These are phyloP conservation scores for Chimonanthus salicifolius DNA, from an alignment of 164 flowering plant genomes.

Conservation along the genomic window DNA sequence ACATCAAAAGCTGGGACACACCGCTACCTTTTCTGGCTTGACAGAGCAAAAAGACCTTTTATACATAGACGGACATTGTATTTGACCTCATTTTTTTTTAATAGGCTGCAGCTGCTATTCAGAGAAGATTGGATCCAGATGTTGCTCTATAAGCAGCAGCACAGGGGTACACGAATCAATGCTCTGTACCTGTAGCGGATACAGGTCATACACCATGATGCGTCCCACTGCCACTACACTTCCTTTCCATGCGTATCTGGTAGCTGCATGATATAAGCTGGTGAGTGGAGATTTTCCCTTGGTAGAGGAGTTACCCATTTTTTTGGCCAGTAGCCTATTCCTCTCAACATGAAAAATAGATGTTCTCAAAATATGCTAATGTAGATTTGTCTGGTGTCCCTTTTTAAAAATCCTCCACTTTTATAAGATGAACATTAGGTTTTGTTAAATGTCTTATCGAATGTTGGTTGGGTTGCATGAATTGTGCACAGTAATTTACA, in stretches of 20 bases:
- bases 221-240: neutral
- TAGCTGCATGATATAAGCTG: too few relatives aligned
- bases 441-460: too few relatives aligned
- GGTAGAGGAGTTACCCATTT: neutral
- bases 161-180: neutral
- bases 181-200: neutral
- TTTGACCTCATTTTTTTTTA: neutral
- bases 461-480: too few relatives aligned
- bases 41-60: neutral
- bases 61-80: neutral
- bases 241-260: too few relatives aligned
- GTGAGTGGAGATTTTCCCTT: neutral
- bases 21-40: neutral
- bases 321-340: neutral
- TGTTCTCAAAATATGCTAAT: too few relatives aligned
- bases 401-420: too few relatives aligned
- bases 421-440: too few relatives aligned
- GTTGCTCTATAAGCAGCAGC: constrained; percentile 38
- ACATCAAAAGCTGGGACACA: neutral
- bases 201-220: neutral
- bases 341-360: too few relatives aligned
- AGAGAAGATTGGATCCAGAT: constrained; percentile 92
- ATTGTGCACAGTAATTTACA: too few relatives aligned
- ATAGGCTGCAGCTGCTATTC: constrained; percentile 96
- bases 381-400: too few relatives aligned